Base-by-base conservation (phyloP, 345 rosid species). In the Cardiospermum halicacabum region DNA sequence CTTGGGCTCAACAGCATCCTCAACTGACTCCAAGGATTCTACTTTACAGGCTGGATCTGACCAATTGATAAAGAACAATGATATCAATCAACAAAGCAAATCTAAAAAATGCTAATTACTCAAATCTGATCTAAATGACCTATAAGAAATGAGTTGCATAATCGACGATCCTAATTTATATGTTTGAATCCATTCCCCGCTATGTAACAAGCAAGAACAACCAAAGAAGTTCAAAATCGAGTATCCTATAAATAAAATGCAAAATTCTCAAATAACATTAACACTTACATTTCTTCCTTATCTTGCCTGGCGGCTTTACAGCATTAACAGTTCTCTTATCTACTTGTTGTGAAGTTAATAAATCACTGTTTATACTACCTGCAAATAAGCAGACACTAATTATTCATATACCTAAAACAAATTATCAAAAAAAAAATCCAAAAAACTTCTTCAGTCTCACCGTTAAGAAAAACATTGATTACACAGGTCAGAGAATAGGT, bases 41-140 rank as follows among this genome's bases (percentile, higher is more conserved):
- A 89, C 78, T 66, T 77, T 85, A 25, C 98, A 89, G 53, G 96
- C 90, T 50, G 72, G 68, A 82, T 93, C 94, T 93, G 84, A 69
- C 71, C 72, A 28, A 64, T 57, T 40, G 51, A 69, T 21, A 18
- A 47, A 72, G 18, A 47, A 58, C 21, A 54, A 66, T 32, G 25
- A 68, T 22, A 48, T 39, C 47, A 66, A 26, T 42, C 61, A 39
- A 21, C 53, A 40, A 28, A 66, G 36, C 16, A 28, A 72, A 39
- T 26, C 39, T 28, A 65, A 57, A 31, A 40, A 58, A n/a, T n/a
- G n/a, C n/a, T n/a, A n/a, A n/a, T n/a, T n/a, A n/a, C n/a, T n/a
- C n/a, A n/a, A n/a, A n/a, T n/a, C n/a, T n/a, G n/a, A n/a, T n/a
- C n/a, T n/a, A n/a, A n/a, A n/a, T n/a, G n/a, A n/a, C n/a, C n/a